Evolutionary conservation across 2,329 filamentous ascomycete genomes (phyloP).

Genomic region (Dactylellina drechsleri): DNA sequence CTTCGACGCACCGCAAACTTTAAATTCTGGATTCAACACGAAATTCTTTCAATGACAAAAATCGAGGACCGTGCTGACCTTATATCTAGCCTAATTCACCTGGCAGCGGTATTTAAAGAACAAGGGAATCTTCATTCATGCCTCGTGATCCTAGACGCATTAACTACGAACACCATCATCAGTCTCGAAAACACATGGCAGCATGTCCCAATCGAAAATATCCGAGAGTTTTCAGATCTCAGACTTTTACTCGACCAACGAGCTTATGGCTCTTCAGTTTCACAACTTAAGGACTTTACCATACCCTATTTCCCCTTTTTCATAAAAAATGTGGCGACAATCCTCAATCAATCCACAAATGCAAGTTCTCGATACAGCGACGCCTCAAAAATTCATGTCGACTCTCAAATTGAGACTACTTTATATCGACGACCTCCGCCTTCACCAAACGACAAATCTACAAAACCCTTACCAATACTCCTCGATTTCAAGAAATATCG

Average conservation of each 20-base stretch:
- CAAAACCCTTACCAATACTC: constrained; percentile 15
- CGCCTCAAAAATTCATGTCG: constrained; percentile 53
- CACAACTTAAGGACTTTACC: constrained; percentile 45
- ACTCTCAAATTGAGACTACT: constrained; percentile 41
- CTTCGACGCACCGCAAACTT: constrained; percentile 44
- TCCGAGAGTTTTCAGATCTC: constrained; percentile 46
- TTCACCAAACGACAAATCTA: constrained; percentile 23
- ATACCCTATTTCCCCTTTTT: constrained; percentile 53
- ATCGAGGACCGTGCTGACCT: constrained; percentile 42
- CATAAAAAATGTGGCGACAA: constrained; percentile 32
- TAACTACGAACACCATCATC: constrained; percentile 34
- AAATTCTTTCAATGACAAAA: constrained; percentile 40
- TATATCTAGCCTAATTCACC: constrained; percentile 43
- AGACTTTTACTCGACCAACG: constrained; percentile 36
- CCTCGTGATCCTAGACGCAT: constrained; percentile 39
- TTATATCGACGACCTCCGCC: constrained; percentile 36
- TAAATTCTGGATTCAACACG: constrained; percentile 51
- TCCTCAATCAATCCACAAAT: constrained; percentile 51
- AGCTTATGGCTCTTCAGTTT: constrained; percentile 25
- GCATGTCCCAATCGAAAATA: constrained; percentile 32
- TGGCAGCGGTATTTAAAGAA: constrained; percentile 33
- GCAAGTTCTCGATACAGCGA: constrained; percentile 50
- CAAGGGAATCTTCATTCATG: constrained; percentile 51
- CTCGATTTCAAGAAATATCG: constrained; percentile 53
- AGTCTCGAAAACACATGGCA: constrained; percentile 49